Evolutionary conservation across 805 yeast species (phyloP).

Genomic region (Candida maltosa): DNA sequence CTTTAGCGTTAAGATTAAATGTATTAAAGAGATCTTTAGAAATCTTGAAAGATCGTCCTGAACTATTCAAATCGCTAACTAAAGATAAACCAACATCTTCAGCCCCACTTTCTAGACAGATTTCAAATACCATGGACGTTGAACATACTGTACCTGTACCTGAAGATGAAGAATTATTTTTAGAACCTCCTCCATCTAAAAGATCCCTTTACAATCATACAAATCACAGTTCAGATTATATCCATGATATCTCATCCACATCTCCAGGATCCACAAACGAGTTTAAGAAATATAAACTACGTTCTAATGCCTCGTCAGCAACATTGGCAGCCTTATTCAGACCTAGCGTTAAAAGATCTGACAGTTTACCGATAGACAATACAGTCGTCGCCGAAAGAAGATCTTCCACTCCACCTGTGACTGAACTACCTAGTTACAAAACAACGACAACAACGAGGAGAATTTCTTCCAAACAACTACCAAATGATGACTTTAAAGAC

Average conservation of each 20-base stretch:
- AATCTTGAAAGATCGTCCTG: conserved; percentile 65
- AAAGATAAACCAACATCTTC: not conserved
- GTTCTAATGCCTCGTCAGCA: conserved; percentile 44
- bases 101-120: conserved; percentile 6
- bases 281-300: conserved; percentile 21
- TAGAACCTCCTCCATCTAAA: not conserved
- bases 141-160: too few species aligned
- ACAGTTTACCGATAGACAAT: conserved; percentile 38
- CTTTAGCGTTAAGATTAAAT: conserved; percentile 69
- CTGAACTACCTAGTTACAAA: conserved; percentile 3
- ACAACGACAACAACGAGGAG: not conserved
- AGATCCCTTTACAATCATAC: conserved; percentile 1
- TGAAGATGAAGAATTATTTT: not conserved
- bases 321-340: conserved; percentile 45
- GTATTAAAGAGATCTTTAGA: conserved; percentile 76
- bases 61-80: conserved; percentile 25
- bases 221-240: conserved; percentile 5
- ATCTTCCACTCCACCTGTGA: conserved; percentile 2
- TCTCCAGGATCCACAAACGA: not conserved
- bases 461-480: conserved; percentile 12
- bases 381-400: conserved; percentile 12
- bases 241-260: conserved; percentile 2
- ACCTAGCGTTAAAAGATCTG: conserved; percentile 33
- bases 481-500: conserved; percentile 48
- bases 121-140: conserved; percentile 5